These are phyloP conservation scores for Macrophomina phaseolina DNA, from an alignment of 2,329 filamentous ascomycete genomes.

Conservation along the genomic window DNA sequence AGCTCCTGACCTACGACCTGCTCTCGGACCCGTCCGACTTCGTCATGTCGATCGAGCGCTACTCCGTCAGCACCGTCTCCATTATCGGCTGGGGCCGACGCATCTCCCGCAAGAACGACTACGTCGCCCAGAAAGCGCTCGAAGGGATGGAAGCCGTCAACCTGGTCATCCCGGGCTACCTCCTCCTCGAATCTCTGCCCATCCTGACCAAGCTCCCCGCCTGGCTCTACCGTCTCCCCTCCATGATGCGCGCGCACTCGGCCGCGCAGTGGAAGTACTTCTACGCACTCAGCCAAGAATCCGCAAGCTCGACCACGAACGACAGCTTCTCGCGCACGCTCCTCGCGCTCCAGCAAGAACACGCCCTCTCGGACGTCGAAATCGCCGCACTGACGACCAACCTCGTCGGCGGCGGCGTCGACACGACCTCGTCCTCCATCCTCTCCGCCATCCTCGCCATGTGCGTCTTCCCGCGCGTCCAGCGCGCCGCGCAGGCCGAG, in stretches of 20 bases:
- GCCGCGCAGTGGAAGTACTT: conserved; percentile 26
- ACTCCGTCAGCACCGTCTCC: conserved; percentile 29
- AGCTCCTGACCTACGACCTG: conserved; percentile 30
- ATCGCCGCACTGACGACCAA: conserved; percentile 10
- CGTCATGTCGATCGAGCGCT: conserved; percentile 31
- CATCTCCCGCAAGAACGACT: conserved; percentile 30
- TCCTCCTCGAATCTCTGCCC: conserved; percentile 31
- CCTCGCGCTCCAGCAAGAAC: conserved; percentile 7
- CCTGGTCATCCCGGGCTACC: conserved; percentile 30
- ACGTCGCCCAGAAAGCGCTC: conserved; percentile 30
- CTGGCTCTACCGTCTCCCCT: conserved; percentile 27
- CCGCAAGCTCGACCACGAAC: background rate
- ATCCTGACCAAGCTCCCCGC: conserved; percentile 25
- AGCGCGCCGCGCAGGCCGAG: conserved; percentile 35
- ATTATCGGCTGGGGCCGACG: conserved; percentile 32
- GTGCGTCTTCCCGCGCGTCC: conserved; percentile 34
- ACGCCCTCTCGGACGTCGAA: conserved; percentile 17
- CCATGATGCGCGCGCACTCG: conserved; percentile 15
- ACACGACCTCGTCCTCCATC: conserved; percentile 36
- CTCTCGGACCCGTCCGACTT: conserved; percentile 27
- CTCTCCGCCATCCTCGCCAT: conserved; percentile 37
- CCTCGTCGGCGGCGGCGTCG: conserved; percentile 28
- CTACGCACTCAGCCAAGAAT: conserved; percentile 29
- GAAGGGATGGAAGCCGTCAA: conserved; percentile 31
- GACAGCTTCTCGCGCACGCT: conserved; percentile 28